Conservation (phyloP, 164 flowering plant species). For the Nymphaea thermarum region DNA sequence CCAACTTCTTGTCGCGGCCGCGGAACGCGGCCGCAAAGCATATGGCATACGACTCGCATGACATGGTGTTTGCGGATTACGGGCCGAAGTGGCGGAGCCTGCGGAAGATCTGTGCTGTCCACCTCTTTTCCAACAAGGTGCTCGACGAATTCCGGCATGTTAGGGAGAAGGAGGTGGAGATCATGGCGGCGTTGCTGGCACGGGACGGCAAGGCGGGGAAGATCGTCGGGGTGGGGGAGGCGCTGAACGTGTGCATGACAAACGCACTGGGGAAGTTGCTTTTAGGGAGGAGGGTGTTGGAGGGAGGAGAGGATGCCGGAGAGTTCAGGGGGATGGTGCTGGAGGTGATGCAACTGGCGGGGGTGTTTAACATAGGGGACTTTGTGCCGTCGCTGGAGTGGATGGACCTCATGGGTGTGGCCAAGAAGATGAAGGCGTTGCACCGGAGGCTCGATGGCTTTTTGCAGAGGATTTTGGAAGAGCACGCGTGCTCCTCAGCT, state of each 20-base stretch:
- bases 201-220: slow-evolving; percentile 4
- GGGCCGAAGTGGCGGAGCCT: slow-evolving; percentile 80
- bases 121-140: slow-evolving; percentile 75
- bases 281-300: slow-evolving; percentile 65
- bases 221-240: slow-evolving; percentile 27
- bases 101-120: slow-evolving; percentile 60
- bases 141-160: slow-evolving; percentile 53
- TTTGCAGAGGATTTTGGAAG: slow-evolving; percentile 35
- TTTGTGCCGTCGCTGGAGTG: slow-evolving; percentile 62
- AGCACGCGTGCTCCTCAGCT: slow-evolving; percentile 13
- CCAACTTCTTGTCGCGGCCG: slow-evolving; percentile 65
- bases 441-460: slow-evolving; percentile 56
- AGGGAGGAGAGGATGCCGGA: slow-evolving; percentile 30
- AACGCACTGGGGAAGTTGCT: slow-evolving; percentile 64
- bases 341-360: slow-evolving; percentile 67
- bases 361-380: slow-evolving; percentile 65
- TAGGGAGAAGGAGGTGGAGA: slow-evolving; percentile 61
- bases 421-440: slow-evolving; percentile 53
- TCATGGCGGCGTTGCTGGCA: slow-evolving; percentile 27
- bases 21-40: slow-evolving; percentile 67
- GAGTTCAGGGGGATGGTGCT: slow-evolving; percentile 78
- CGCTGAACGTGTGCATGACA: slow-evolving; percentile 60
- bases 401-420: slow-evolving; percentile 65
- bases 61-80: slow-evolving; percentile 80
- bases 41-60: slow-evolving; percentile 70